These are phyloP conservation scores for Galium porrigens DNA, from an alignment of 305 asterid genomes.

Conservation along the genomic window DNA sequence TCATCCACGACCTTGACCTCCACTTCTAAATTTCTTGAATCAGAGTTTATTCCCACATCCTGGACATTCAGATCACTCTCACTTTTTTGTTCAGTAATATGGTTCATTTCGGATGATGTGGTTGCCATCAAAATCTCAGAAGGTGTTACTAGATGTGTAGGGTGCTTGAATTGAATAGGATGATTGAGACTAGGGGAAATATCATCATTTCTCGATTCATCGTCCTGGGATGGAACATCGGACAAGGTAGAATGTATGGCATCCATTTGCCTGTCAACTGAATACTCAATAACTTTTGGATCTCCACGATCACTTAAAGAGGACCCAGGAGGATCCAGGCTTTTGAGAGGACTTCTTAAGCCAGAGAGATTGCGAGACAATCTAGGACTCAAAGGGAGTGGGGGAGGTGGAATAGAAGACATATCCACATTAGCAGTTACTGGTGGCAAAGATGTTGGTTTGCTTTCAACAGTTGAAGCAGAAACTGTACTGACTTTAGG, in stretches of 20 bases:
- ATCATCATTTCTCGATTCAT: conserved; percentile 41
- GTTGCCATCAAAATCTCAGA: conserved; percentile 70
- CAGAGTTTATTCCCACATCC: conserved; percentile 45
- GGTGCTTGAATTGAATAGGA: conserved; percentile 62
- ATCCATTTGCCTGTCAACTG: conserved; percentile 56
- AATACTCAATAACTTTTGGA: conserved; percentile 41
- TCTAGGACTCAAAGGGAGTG: conserved; percentile 61
- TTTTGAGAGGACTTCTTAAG: conserved; percentile 44
- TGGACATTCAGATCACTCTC: conserved; percentile 42
- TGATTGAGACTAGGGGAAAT: conserved; percentile 34
- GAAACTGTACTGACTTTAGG: conserved; percentile 27
- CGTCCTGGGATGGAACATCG: conserved; percentile 47
- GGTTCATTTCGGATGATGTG: conserved; percentile 50
- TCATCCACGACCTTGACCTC: conserved; percentile 66
- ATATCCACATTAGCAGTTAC: conserved; percentile 30
- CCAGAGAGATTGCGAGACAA: conserved; percentile 54
- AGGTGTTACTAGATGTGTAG: conserved; percentile 89
- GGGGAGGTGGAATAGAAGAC: conserved; percentile 42
- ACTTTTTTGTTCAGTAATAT: conserved; percentile 36
- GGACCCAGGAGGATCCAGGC: conserved; percentile 40
- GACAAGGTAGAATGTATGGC: conserved; percentile 32
- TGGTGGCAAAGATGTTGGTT: conserved; percentile 29
- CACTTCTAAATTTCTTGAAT: conserved; percentile 38
- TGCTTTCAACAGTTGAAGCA: conserved; percentile 35
- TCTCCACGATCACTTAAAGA: conserved; percentile 33